A percentile compares a stretch with the other conserved stretches of the same genome.
phyloP scores from a whole-genome alignment of 1,284 basidiomycete genomes.

The Ceratobasidium sp. region DNA sequence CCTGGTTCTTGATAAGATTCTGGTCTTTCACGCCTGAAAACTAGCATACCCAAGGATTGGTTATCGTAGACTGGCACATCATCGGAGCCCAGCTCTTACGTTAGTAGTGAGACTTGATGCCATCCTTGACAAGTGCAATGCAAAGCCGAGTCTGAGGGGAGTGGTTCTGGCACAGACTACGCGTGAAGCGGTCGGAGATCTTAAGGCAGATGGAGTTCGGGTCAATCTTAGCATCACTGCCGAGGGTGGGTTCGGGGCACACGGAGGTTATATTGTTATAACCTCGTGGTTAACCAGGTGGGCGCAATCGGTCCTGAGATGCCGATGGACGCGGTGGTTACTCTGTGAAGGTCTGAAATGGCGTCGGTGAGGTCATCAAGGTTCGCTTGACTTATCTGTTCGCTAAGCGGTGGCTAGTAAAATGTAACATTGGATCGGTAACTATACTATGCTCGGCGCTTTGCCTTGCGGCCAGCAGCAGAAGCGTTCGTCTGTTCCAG shows the following conservation, averaged over 20 bases:
- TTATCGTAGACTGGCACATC: not conserved
- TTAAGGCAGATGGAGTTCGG: conserved; percentile 25
- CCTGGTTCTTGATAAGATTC: conserved; percentile 77
- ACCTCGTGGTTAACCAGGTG: not conserved
- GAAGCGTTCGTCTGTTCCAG: conserved; percentile 34
- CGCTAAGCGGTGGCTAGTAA: conserved; percentile 33
- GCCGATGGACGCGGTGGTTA: not conserved
- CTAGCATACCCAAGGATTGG: not conserved
- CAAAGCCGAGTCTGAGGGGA: conserved; percentile 6
- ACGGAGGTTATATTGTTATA: conserved; percentile 1
- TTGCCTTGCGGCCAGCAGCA: conserved; percentile 19
- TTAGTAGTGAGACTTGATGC: conserved; percentile 20
- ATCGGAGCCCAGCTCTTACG: not conserved
- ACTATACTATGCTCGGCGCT: conserved; percentile 18
- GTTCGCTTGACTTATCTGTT: conserved; percentile 7
- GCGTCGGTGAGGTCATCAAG: conserved; percentile 6
- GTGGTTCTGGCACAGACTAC: not conserved
- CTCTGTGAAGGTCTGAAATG: conserved; percentile 12
- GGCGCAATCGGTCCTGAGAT: not conserved
- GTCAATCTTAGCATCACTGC: conserved; percentile 37
- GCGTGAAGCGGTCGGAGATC: not conserved
- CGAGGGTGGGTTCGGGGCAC: not conserved
- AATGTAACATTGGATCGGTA: conserved; percentile 29
- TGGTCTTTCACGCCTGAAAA: conserved; percentile 69
- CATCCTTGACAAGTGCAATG: conserved; percentile 22